phyloP scores from a whole-genome alignment of 495 filamentous ascomycete genomes.

The Geopyxis carbonaria region DNA sequence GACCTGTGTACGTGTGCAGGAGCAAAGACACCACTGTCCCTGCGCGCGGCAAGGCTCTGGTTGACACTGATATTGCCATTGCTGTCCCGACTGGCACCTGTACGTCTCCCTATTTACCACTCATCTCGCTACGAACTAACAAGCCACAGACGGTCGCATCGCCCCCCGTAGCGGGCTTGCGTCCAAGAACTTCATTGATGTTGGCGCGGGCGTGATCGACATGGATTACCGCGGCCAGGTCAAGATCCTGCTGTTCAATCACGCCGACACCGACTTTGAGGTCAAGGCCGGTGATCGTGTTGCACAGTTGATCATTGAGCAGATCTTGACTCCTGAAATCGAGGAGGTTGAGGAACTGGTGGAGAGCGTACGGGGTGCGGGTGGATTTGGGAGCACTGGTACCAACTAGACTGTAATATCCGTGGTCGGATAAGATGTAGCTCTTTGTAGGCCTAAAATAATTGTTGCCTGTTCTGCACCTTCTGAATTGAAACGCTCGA shows the following conservation, averaged over 20 bases:
- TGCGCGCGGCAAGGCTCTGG: constrained; percentile 62
- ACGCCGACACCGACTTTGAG: constrained; percentile 62
- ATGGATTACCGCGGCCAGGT: constrained; percentile 89
- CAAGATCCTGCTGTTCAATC: constrained; percentile 88
- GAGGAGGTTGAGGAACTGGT: constrained; percentile 72
- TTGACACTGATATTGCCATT: constrained; percentile 80
- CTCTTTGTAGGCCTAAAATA: no score
- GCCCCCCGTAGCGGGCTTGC: constrained; percentile 86
- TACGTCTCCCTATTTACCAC: constrained; percentile 30
- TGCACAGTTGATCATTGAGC: constrained; percentile 82
- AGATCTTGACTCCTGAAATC: constrained; percentile 83
- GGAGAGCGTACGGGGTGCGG: constrained; percentile 75
- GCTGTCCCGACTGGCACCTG: constrained; percentile 76
- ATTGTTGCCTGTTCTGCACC: no score
- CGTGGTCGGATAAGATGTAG: no score
- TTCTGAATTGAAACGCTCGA: no score
- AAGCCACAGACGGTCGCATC: constrained; percentile 67
- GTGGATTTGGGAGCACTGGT: constrained; percentile 90
- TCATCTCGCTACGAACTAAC: no score
- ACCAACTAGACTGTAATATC: no score
- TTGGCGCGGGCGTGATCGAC: constrained; percentile 90
- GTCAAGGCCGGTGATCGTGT: constrained; percentile 75
- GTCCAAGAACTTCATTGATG: constrained; percentile 84
- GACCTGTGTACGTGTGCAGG: constrained; percentile 23
- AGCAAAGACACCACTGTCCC: constrained; percentile 58